Conservation (phyloP, 116 monocot genomes). For the Trichopus zeylanicus region DNA sequence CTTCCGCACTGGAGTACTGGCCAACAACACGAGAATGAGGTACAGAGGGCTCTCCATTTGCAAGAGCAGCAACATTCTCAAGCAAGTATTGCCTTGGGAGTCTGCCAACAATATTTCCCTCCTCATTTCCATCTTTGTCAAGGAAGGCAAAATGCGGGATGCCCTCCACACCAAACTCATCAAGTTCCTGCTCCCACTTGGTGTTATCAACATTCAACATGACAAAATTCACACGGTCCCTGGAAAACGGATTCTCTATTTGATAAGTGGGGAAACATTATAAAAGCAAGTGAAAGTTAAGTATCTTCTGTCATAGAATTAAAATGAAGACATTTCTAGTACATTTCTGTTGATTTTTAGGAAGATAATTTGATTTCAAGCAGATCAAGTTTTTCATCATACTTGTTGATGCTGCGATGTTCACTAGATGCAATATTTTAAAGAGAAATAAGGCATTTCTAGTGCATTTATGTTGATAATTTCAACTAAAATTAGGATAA, state of each 20-base stretch:
- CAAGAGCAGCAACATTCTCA: constrained; percentile 82
- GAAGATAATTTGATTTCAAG: no score
- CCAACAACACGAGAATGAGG: constrained; percentile 79
- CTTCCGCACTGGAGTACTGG: constrained; percentile 64
- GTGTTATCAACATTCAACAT: constrained; percentile 98
- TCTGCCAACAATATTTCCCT: constrained; percentile 81
- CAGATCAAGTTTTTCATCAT: no score
- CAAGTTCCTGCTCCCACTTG: constrained; percentile 98
- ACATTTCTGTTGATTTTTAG: no score
- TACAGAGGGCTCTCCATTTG: constrained; percentile 59
- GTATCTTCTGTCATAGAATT: no score
- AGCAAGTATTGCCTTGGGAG: constrained; percentile 72
- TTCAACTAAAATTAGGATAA: neutral
- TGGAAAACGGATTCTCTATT: no score
- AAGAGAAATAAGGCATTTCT: no score
- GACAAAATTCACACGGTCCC: constrained; percentile 85
- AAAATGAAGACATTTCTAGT: no score
- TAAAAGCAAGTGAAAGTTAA: no score
- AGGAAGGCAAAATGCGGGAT: constrained; percentile 88
- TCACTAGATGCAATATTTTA: no score
- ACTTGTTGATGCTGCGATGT: no score
- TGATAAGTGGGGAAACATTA: no score
- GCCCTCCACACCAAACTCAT: constrained; percentile 97
- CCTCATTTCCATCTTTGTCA: constrained; percentile 82
- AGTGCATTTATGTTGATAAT: no score